These are phyloP conservation scores for Hordeum pubiflorum DNA, from an alignment of 202 grass and related monocot genomes.

Conservation along the genomic window DNA sequence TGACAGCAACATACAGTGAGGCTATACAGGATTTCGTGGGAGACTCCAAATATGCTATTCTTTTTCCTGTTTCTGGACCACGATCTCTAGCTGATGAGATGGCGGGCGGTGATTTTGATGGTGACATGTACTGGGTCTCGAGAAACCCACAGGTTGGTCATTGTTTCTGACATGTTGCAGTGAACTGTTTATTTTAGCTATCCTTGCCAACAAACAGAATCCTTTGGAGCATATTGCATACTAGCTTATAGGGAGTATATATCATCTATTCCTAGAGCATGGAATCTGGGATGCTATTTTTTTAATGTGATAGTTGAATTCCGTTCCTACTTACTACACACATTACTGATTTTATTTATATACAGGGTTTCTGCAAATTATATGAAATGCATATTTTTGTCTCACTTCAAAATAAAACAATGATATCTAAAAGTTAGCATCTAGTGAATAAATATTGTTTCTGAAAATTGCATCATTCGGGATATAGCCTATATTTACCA, in stretches of 20 bases:
- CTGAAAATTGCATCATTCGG: neutral
- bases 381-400: neutral
- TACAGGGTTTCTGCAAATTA: neutral
- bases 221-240: neutral
- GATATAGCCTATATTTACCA: constrained; percentile 5
- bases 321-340: neutral
- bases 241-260: neutral
- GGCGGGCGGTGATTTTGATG: constrained; percentile 72
- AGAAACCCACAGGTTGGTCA: constrained; percentile 47
- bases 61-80: constrained; percentile 55
- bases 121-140: constrained; percentile 75
- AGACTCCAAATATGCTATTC: constrained; percentile 63
- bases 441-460: neutral
- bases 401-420: neutral
- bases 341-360: neutral
- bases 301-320: neutral
- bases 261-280: neutral
- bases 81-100: constrained; percentile 82
- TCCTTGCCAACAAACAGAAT: neutral
- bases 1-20: constrained; percentile 44
- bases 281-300: neutral
- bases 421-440: neutral
- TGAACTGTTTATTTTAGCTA: neutral
- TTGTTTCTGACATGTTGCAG: neutral
- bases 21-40: constrained; percentile 54